Evolutionary conservation across 129 eudicot species (phyloP).

Genomic region (Heracleum sosnowskyi): DNA sequence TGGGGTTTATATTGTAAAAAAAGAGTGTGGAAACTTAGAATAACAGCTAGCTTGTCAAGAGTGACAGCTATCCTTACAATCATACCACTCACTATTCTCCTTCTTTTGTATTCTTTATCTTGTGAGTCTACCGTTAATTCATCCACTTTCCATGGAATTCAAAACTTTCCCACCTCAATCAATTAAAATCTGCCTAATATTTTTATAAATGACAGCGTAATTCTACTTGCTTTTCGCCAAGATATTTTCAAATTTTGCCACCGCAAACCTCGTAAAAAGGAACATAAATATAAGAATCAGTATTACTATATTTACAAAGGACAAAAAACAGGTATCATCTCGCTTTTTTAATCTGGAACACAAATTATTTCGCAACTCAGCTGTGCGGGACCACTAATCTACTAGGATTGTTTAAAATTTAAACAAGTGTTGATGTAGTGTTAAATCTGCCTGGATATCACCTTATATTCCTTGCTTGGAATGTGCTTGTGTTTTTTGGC

Average conservation of each 20-base stretch:
- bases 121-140: not conserved
- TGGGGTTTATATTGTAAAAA: constrained; percentile 3
- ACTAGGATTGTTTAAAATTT: not conserved
- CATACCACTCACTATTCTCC: constrained; percentile 3
- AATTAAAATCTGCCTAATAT: not conserved
- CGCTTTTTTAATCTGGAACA: not conserved
- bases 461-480: not conserved
- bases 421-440: not conserved
- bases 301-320: not conserved
- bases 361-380: not conserved
- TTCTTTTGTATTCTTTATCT: not conserved
- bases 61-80: constrained; percentile 10
- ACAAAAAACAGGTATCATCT: not conserved
- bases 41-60: constrained; percentile 6
- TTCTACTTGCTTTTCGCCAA: not conserved
- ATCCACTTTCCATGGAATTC: not conserved
- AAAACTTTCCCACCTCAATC: not conserved
- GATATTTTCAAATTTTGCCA: not conserved
- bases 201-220: not conserved
- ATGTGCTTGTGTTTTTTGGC: not conserved
- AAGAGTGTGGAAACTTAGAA: not conserved
- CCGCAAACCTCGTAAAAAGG: not conserved
- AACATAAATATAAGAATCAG: not conserved
- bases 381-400: not conserved
- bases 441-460: not conserved